Evolutionary conservation across 2,329 filamentous ascomycete species (phyloP), one percentile per base, ranked within the genome.

Genomic region (Biscogniauxia sp.): DNA sequence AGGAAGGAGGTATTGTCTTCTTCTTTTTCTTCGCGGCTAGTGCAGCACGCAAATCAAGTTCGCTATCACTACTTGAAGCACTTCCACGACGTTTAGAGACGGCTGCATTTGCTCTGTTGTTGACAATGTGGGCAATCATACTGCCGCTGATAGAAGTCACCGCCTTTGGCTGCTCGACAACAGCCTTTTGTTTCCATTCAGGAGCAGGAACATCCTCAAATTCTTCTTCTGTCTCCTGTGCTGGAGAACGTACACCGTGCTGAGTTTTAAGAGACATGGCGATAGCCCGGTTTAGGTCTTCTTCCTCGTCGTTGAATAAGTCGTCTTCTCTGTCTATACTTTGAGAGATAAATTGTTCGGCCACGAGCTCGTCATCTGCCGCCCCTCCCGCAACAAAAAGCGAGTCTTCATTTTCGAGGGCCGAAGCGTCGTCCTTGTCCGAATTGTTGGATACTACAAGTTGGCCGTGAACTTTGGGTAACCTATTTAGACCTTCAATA

Each of bases 401-500:
- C 0, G 84, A 84, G 26, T 86, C 81, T 8, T 81, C 79, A 3
- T 79, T 80, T 6, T 77, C 75, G 9, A 81, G 76, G 0, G 73
- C 72, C 50, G 58, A 37, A 8, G 55, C 23, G 15, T 67, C 61
- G 2, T 61, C 59, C 19, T 67, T 61, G 2, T 61, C 59, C n/a
- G 65, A 64, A 19, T 26, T 49, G 15, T 25, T 67, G 71, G 13
- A 70, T 68, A 41, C 67, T 67, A 56, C 72, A 66, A 23, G 66
- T 53, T 57, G 53, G 3, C 13, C 26, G 51, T 67, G 70, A n/a
- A 77, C 72, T 66, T 88, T 94, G 0, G 93, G 92, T 17, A 97
- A 77, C 55, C 93, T 83, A 69, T 97, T 97, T 13, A 97, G 72
- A 0, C 93, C 93, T 73, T 95, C 91, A 54, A 97, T 93, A 0